Base-by-base conservation (phyloP, 2,329 filamentous ascomycete genomes). In the Penicillium psychrosexuale region DNA sequence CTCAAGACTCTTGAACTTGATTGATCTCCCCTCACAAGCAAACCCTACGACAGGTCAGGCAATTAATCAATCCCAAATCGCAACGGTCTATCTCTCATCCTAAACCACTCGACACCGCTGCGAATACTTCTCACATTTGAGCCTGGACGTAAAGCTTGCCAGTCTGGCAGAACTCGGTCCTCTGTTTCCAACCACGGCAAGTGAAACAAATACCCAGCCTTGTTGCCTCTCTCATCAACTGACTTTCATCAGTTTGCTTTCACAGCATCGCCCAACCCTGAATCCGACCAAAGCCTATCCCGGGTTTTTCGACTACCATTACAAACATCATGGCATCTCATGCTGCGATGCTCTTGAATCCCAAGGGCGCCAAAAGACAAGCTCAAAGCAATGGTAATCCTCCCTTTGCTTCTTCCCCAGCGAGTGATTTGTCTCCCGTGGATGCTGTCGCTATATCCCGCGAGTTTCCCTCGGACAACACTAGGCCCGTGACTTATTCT, bases 271-370 rank as follows among this genome's bases (percentile, higher is more conserved):
- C 30, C 12, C 30, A 11, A 42, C 22, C 19, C n/a, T 36, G 47
- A 56, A 57, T 58, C 46, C 45, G 48, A 54, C 58, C 57, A 56
- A 61, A 38, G 30, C 37, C 19, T 40, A 33, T 28, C 13, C 19
- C 8, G 13, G 9, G 5, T n/a, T 39, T 22, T 13, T 28, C 19
- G 12, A 40, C 19, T 7, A 15, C 19, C 44, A 31, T 50, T 43
- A 40, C 53, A 19, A 49, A 55, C 55, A 66, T 34, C 51, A 76
- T 75, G 73, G 71, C 71, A 39, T 71, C 72, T 33, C 68, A 72
- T 49, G 72, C 76, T 33, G 73, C 72, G 39, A 69, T 77, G 68
- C 69, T 78, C 30, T 63, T 78, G 53, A 70, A 78, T 60, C 76
- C 77, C 15, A 74, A 75, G 61, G 68, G 67, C 31, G 70, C 73